Conservation (phyloP, 306 rosid species). For the Dalbergia cochinchinensis region DNA sequence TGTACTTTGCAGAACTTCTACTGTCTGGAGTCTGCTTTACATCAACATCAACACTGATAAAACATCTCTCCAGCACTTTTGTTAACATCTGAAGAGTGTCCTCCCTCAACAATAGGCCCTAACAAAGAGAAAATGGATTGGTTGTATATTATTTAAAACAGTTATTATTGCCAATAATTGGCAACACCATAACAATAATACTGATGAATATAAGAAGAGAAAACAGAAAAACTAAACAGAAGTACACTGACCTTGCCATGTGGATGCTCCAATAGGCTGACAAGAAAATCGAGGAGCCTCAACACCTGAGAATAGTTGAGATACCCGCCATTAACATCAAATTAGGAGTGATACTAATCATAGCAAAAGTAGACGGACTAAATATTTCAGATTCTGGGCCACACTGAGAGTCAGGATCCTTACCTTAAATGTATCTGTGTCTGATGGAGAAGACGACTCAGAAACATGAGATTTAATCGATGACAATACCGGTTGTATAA, state of each 20-base stretch:
- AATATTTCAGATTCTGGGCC: constrained; percentile 27
- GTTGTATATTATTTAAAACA: constrained; percentile 21
- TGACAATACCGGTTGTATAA: constrained; percentile 71
- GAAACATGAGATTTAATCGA: constrained; percentile 65
- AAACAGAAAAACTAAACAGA: constrained; percentile 29
- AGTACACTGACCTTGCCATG: constrained; percentile 70
- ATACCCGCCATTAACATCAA: constrained; percentile 24
- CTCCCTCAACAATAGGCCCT: constrained; percentile 76
- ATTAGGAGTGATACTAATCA: neutral
- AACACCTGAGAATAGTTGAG: constrained; percentile 64
- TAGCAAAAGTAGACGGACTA: constrained; percentile 15
- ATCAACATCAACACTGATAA: constrained; percentile 61
- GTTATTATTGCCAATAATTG: neutral
- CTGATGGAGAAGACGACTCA: constrained; percentile 65
- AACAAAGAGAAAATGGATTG: constrained; percentile 41
- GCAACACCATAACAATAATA: constrained; percentile 32
- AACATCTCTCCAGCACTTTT: constrained; percentile 71
- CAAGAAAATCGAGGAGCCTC: constrained; percentile 94
- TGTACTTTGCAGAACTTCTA: constrained; percentile 60
- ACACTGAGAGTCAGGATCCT: constrained; percentile 16
- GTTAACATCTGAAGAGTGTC: constrained; percentile 66
- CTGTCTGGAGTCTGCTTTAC: constrained; percentile 59
- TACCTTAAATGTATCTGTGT: constrained; percentile 80
- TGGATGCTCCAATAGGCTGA: constrained; percentile 91
- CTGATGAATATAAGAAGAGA: constrained; percentile 26